These are phyloP conservation scores for Quercus agrifolia DNA, from an alignment of 306 rosid species.

Conservation along the genomic window DNA sequence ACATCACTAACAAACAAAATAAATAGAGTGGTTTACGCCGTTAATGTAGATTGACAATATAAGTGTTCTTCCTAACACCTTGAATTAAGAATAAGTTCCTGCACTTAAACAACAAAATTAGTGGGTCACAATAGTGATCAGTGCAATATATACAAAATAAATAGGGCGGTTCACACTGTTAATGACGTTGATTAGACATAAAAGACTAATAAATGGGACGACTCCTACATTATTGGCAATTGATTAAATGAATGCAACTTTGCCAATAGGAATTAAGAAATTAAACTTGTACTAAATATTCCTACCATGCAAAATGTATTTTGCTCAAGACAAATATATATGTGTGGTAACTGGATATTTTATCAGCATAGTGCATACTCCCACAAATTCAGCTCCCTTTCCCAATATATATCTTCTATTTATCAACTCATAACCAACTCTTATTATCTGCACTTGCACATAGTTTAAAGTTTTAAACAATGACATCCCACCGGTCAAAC, in stretches of 20 bases:
- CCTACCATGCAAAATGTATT: background rate
- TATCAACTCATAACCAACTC: background rate
- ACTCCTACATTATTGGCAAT: background rate
- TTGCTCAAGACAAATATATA: conserved; percentile 9
- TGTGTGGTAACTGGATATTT: no score
- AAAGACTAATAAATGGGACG: background rate
- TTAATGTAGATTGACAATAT: background rate
- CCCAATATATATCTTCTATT: background rate
- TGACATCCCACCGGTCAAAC: background rate
- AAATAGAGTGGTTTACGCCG: no score
- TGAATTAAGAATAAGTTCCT: no score
- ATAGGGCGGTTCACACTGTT: no score
- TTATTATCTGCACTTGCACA: background rate
- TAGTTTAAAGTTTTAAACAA: conserved; percentile 15
- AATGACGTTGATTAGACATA: background rate
- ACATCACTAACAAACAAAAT: background rate
- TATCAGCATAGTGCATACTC: no score
- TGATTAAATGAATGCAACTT: background rate
- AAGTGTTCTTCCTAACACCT: background rate
- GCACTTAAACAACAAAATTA: no score
- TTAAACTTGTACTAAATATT: background rate
- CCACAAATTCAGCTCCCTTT: conserved; percentile 20
- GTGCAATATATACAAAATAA: no score
- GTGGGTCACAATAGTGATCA: no score
- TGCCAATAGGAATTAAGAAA: conserved; percentile 5